Evolutionary conservation across 306 rosid species (phyloP), one percentile per base, ranked within the genome.

Genomic region (Prunus fruticosa): DNA sequence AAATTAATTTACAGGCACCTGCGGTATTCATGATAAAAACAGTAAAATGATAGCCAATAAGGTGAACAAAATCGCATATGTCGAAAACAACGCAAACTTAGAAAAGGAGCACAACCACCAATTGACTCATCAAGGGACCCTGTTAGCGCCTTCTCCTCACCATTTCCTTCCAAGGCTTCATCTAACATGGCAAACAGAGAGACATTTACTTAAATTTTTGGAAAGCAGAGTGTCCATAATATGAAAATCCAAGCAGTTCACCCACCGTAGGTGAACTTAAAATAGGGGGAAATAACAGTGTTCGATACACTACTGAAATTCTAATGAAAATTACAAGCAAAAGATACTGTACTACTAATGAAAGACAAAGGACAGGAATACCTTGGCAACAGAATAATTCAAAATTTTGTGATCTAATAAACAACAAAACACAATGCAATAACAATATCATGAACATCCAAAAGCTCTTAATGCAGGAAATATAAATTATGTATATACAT

Each of bases 141-240:
- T 0, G 73, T 76, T 64, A 78, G 72, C 49, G 84, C 84, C 84
- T 89, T 89, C 67, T 78, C 90, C 67, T 78, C 77, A 13, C 80
- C 84, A 65, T 82, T 84, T 74, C 88, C 91, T 70, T 83, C 83
- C 0, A 78, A 72, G 32, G 87, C 84, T 76, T 87, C 91, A 85
- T 76, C 91, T 87, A 78, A 25, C 66, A 85, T 45, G 61, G 69
- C 47, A 19, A 28, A 15, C 54, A 10, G 22, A n/a, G 12, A 4
- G 16, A 34, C n/a, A 56, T n/a, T 53, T 2, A 34, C 5, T 13
- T 51, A 51, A 12, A 12, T 41, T 51, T 3, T 19, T 34, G 13
- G 64, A 64, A 32, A 30, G 16, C 12, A 49, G 14, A 57, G 10
- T 51, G 10, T 18, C 34, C 54, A 14, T 8, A 10, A 34, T 38